phyloP scores from a whole-genome alignment of 768 basidiomycete genomes.

The Mycena sanguinolenta region DNA sequence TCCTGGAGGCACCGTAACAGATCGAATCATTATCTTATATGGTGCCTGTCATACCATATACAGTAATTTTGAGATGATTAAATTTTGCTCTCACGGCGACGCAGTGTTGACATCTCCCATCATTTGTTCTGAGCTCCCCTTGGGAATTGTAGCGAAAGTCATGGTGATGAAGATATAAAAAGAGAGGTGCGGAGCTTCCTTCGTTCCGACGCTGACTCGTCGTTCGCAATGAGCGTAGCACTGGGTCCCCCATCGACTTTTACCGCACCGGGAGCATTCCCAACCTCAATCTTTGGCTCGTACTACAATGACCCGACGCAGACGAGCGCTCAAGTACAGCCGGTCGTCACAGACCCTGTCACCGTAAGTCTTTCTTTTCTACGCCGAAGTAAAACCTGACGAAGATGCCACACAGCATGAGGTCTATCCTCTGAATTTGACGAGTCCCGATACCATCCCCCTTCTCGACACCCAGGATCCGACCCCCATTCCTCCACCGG shows the following conservation, averaged over 20 bases:
- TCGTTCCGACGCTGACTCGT: too few species aligned
- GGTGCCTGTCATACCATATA: too few species aligned
- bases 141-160: too few species aligned
- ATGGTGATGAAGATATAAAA: too few species aligned
- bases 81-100: too few species aligned
- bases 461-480: conserved; percentile 71
- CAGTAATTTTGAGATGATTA: too few species aligned
- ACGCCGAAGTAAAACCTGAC: background rate
- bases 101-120: too few species aligned
- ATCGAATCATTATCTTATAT: too few species aligned
- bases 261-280: conserved; percentile 72
- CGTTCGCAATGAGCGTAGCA: conserved; percentile 20
- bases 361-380: conserved; percentile 54
- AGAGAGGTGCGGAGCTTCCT: too few species aligned
- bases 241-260: conserved; percentile 58
- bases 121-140: too few species aligned
- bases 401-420: conserved; percentile 57
- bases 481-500: conserved; percentile 72
- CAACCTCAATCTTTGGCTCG: conserved; percentile 68
- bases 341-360: conserved; percentile 81
- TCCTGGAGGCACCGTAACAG: too few species aligned
- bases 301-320: conserved; percentile 83
- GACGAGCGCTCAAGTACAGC: conserved; percentile 80
- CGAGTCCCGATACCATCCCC: conserved; percentile 72
- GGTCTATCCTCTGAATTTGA: conserved; percentile 70